A percentile compares a stretch with the other conserved stretches of the same genome.
Evolutionary conservation across 1,139 yeast genomes (phyloP).

Genomic region (Zhuliangozyma blackwelliae): DNA sequence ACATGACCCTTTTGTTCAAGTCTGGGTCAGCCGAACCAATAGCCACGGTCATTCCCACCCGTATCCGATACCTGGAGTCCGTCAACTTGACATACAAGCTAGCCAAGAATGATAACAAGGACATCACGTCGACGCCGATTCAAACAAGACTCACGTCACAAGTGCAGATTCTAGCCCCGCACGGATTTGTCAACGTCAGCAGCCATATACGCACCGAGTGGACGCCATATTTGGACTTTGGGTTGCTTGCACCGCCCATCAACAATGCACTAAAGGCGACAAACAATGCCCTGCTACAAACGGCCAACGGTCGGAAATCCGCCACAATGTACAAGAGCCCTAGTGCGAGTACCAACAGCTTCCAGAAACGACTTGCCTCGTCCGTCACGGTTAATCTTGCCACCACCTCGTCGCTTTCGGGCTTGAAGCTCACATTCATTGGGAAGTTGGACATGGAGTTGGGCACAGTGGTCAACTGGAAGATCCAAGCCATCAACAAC

Average conservation of each 20-base stretch:
- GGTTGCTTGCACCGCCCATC: constrained; percentile 43
- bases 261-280: constrained; percentile 33
- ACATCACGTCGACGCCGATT: constrained; percentile 26
- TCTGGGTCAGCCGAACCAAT: constrained; percentile 29
- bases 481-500: constrained; percentile 63
- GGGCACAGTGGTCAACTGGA: constrained; percentile 63
- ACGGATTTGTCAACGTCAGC: constrained; percentile 16
- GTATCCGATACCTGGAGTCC: constrained; percentile 26
- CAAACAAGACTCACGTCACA: constrained; percentile 28
- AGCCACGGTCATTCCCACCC: constrained; percentile 17
- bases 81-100: constrained; percentile 46
- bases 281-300: constrained; percentile 9
- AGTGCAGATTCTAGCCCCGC: constrained; percentile 16
- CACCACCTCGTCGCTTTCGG: constrained; percentile 32
- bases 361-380: constrained; percentile 19
- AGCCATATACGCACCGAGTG: constrained; percentile 49
- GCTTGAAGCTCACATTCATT: constrained; percentile 56
- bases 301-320: constrained; percentile 13
- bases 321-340: constrained; percentile 7
- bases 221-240: constrained; percentile 60
- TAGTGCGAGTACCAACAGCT: constrained; percentile 4
- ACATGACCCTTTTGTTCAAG: constrained; percentile 38
- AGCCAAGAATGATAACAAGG: constrained; percentile 21
- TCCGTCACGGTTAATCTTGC: constrained; percentile 43
- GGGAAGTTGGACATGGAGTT: constrained; percentile 60